Conservation (phyloP, 2,329 filamentous ascomycete genomes). For the Dryadomyces quercus-mongolicae region DNA sequence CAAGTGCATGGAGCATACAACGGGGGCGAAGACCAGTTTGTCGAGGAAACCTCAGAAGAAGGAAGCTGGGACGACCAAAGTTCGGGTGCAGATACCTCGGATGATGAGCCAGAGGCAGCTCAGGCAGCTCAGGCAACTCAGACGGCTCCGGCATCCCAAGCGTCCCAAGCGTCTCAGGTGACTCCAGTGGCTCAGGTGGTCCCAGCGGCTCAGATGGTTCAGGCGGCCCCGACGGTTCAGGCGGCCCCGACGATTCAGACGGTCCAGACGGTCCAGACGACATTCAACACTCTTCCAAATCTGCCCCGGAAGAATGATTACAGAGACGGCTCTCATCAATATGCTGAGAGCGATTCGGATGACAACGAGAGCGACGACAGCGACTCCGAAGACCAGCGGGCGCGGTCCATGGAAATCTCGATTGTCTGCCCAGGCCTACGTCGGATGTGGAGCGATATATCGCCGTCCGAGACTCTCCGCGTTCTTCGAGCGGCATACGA, state of each 20-base stretch:
- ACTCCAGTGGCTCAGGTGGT: background rate
- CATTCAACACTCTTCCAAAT: background rate
- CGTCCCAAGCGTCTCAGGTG: background rate
- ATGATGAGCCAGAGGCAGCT: background rate
- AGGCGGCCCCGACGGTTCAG: too few relatives aligned
- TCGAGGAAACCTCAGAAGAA: background rate
- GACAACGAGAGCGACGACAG: background rate
- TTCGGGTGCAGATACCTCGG: background rate
- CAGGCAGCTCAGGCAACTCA: background rate
- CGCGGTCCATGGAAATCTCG: background rate
- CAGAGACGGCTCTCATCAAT: background rate
- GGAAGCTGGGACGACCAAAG: background rate
- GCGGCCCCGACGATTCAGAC: too few relatives aligned
- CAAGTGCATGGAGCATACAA: background rate
- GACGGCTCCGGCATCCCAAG: background rate
- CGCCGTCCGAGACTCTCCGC: background rate
- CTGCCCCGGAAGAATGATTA: background rate
- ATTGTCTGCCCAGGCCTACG: constrained; percentile 9
- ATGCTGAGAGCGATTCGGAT: background rate
- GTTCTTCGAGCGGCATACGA: constrained; percentile 1
- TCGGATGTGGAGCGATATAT: background rate
- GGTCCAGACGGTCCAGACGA: background rate
- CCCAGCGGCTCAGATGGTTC: too few relatives aligned
- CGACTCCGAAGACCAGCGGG: background rate
- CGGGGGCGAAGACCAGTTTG: background rate